A percentile compares a stretch with the other conserved stretches of the same genome.
phyloP scores from a whole-genome alignment of 441 rosid species.

The Jatropha multifida region DNA sequence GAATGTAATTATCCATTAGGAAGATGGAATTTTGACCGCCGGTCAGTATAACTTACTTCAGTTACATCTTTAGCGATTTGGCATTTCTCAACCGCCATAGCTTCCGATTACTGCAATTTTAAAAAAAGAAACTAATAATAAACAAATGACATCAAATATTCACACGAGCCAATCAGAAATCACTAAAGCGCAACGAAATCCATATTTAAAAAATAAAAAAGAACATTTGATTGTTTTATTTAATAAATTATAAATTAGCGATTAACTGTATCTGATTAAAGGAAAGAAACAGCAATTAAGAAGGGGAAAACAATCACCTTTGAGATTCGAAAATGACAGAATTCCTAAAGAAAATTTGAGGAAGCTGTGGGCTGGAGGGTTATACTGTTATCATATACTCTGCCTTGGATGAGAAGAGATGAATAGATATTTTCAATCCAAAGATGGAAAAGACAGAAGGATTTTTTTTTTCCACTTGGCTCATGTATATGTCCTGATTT shows the following conservation, averaged over 20 bases:
- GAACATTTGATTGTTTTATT: not conserved
- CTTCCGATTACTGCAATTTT: not conserved
- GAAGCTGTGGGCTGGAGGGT: not conserved
- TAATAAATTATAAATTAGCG: not conserved
- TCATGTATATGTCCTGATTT: slow-evolving; percentile 6
- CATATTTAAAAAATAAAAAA: not conserved
- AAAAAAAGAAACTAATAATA: too few species aligned
- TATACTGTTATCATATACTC: not conserved
- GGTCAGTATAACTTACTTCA: slow-evolving; percentile 47
- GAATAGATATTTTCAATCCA: slow-evolving; percentile 30
- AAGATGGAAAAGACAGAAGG: not conserved
- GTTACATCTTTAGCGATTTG: slow-evolving; percentile 80
- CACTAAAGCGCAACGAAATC: not conserved
- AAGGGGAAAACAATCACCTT: not conserved
- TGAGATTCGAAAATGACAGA: not conserved
- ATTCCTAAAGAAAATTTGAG: not conserved
- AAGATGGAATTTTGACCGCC: not conserved
- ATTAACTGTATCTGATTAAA: not conserved
- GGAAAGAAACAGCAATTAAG: not conserved
- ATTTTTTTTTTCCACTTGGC: not conserved
- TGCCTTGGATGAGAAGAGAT: not conserved
- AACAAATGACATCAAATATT: too few species aligned
- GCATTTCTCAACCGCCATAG: slow-evolving; percentile 48
- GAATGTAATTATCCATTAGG: not conserved
- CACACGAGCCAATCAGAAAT: not conserved